phyloP scores from a whole-genome alignment of 1,284 basidiomycete genomes.

The Ustilago nuda region DNA sequence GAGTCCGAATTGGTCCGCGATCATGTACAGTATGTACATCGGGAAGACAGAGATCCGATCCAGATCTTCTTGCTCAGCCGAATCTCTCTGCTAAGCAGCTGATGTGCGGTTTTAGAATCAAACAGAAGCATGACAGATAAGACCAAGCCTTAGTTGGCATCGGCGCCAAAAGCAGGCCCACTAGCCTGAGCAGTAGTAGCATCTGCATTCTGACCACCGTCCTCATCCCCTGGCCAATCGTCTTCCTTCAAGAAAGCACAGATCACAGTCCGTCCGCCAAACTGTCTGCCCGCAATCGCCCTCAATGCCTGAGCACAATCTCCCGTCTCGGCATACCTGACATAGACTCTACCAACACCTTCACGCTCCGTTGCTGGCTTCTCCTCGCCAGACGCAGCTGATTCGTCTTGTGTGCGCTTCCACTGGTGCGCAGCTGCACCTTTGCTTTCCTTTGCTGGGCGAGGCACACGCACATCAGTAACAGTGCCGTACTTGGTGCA shows the following conservation, averaged over 20 bases:
- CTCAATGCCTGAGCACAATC: constrained; percentile 80
- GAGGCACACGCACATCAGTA: constrained; percentile 63
- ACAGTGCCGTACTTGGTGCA: constrained; percentile 65
- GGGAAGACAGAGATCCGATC: neutral
- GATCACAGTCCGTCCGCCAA: constrained; percentile 86
- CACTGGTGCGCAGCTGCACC: constrained; percentile 62
- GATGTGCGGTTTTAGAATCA: neutral
- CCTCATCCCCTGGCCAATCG: constrained; percentile 64
- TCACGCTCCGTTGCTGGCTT: constrained; percentile 79
- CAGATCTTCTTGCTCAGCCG: too few species aligned
- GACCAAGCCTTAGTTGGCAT: neutral
- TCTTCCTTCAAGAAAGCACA: constrained; percentile 70
- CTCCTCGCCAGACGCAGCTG: constrained; percentile 58
- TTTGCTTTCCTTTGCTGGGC: constrained; percentile 59
- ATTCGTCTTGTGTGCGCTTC: constrained; percentile 61
- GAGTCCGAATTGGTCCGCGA: constrained; percentile 8
- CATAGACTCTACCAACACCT: constrained; percentile 93
- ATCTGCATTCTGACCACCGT: constrained; percentile 57
- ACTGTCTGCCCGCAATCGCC: constrained; percentile 87
- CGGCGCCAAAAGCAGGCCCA: constrained; percentile 37
- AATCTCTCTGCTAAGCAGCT: neutral
- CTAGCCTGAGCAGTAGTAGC: constrained; percentile 56
- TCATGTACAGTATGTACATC: neutral
- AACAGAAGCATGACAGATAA: neutral
- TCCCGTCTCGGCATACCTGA: constrained; percentile 78